A percentile compares a stretch with the other conserved stretches of the same genome.
Evolutionary conservation across 805 yeast species (phyloP).

Genomic region (Kluyveromyces starmeri): DNA sequence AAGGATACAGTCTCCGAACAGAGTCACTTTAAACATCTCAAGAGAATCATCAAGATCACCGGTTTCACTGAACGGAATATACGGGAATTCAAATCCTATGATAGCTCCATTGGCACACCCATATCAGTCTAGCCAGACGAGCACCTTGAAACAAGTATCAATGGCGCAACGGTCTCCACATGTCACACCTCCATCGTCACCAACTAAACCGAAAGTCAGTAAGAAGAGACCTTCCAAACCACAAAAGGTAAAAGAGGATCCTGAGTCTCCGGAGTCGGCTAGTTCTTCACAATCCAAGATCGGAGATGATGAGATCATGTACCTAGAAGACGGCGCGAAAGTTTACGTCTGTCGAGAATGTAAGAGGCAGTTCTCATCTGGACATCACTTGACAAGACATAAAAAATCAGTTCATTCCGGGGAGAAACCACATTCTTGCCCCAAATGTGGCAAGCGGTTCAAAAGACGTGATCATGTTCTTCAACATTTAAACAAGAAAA

Average conservation of each 20-base stretch:
- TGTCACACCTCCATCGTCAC: constrained; percentile 9
- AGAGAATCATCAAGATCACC: constrained; percentile 28
- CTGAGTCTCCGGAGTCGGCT: constrained; percentile 8
- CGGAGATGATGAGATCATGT: constrained; percentile 24
- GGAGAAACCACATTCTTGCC: constrained; percentile 32
- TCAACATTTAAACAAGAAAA: constrained; percentile 30
- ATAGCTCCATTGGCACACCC: constrained; percentile 15
- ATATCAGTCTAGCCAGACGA: constrained; percentile 14
- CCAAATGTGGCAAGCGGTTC: constrained; percentile 30
- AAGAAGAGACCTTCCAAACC: constrained; percentile 7
- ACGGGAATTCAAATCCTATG: constrained; percentile 14
- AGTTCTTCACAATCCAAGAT: constrained; percentile 24
- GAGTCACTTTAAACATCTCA: constrained; percentile 27
- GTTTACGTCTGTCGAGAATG: constrained; percentile 30
- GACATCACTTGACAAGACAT: constrained; percentile 32
- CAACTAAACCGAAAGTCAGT: constrained; percentile 6
- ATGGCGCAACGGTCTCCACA: constrained; percentile 13
- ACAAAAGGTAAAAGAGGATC: constrained; percentile 5
- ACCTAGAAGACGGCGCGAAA: constrained; percentile 27
- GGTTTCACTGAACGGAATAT: constrained; percentile 17
- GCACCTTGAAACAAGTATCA: constrained; percentile 16
- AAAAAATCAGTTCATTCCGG: constrained; percentile 33
- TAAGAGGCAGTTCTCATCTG: constrained; percentile 30
- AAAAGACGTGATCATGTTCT: constrained; percentile 32
- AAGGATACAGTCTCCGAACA: constrained; percentile 26